Evolutionary conservation across 192 early-diverging fungal genomes (phyloP), one percentile per base, ranked within the genome.

Genomic region (Phycomyces nitens): DNA sequence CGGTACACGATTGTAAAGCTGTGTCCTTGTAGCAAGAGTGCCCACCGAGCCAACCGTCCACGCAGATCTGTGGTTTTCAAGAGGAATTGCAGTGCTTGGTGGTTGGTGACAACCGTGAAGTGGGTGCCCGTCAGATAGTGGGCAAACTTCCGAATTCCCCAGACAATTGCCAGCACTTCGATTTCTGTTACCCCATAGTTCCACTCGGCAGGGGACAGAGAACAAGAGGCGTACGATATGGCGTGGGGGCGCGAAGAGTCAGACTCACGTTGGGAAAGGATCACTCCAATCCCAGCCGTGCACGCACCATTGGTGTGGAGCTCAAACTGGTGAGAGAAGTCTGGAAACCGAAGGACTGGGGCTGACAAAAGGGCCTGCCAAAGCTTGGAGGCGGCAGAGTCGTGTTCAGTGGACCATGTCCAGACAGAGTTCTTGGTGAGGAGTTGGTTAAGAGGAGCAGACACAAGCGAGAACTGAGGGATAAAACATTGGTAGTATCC

Each of bases 161-260:
- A 62, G 39, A 20, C 5, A 3, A 65, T 40, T 0, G 43, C 54
- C 6, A 65, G 22, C 27, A 22, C 22, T 26, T 65, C 40, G 8
- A 56, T 38, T 47, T 65, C 63, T 4, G 26, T 40, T 1, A 53
- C 41, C 0, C 16, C 8, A 22, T 65, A 65, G 24, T 65, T 55
- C 8, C 10, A 0, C 21, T 65, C 42, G 5, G 54, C 51, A n/a
- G 5, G 15, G 14, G 5, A 3, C 15, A 65, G 39, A 5, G n/a
- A n/a, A 0, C 40, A 16, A 9, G 22, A 42, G 5, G 63, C 63
- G 12, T 65, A 65, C 0, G 23, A 7, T 0, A 65, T 56, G 4
- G 44, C 9, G 8, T 34, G 29, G 29, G 29, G 29, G 29, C 7
- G 29, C 2, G 29, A 34, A 34, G 29, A 34, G 29, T 2, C 3